Conservation (phyloP, 192 early-diverging fungal genomes). For the Coemansia sp. region DNA sequence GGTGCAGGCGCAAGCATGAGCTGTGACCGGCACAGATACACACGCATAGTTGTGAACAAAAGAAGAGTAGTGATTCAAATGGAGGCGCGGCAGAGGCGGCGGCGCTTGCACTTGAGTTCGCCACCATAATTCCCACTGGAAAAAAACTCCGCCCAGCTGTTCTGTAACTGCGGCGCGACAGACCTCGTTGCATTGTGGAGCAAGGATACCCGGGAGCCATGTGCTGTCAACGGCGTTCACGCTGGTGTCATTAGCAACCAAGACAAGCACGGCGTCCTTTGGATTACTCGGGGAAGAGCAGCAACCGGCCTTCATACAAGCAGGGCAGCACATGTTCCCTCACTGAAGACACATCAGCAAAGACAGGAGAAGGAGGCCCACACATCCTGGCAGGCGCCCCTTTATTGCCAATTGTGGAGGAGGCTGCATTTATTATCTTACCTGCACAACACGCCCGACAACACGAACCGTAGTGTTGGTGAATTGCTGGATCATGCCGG, state of each 20-base stretch:
- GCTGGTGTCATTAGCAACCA: not conserved
- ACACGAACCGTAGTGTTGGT: constrained; percentile 57
- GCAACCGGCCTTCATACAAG: not conserved
- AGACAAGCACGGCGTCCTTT: not conserved
- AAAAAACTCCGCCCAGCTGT: not conserved
- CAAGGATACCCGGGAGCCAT: not conserved
- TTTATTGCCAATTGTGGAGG: constrained; percentile 10
- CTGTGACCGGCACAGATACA: not conserved
- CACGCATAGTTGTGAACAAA: not conserved
- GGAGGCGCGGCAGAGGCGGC: not conserved
- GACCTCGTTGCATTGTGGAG: not conserved
- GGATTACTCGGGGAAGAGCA: not conserved
- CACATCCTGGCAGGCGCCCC: not conserved
- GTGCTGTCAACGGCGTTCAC: not conserved
- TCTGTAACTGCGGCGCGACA: not conserved
- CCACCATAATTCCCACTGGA: not conserved
- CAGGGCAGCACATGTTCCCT: not conserved
- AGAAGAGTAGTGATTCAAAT: not conserved
- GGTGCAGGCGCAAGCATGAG: not conserved
- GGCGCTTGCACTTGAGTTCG: not conserved
- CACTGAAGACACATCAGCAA: too few species aligned
- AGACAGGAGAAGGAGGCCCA: too few species aligned
- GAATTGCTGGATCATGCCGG: constrained; percentile 56
- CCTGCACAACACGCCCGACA: constrained; percentile 57
- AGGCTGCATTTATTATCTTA: constrained; percentile 32